Percentiles rank a stretch among this genome's conserved stretches.
Conservation (phyloP, 768 basidiomycete genomes). For the Agaricus blazei region DNA sequence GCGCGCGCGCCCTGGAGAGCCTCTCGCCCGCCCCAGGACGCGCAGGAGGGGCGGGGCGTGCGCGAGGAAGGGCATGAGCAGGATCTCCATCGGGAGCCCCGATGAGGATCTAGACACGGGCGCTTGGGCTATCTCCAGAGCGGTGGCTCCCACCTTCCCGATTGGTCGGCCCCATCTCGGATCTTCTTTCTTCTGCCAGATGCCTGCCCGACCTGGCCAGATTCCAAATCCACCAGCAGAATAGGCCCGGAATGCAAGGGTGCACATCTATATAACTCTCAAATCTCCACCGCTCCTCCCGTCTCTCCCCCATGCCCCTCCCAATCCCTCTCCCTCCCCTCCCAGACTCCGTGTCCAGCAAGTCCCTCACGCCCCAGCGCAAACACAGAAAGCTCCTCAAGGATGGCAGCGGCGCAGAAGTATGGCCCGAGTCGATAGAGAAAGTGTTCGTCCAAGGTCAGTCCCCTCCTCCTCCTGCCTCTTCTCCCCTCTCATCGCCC, state of each 20-base stretch:
- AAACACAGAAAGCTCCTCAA: conserved; percentile 84
- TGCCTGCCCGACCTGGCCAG: conserved; percentile 11
- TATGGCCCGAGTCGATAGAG: conserved; percentile 80
- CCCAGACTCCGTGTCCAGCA: conserved; percentile 18
- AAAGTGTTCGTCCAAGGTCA: conserved; percentile 72
- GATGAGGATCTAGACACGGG: conserved; percentile 9
- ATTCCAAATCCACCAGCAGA: conserved; percentile 19
- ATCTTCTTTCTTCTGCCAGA: conserved; percentile 34
- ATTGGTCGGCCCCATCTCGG: conserved; percentile 37
- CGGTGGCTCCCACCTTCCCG: conserved; percentile 46
- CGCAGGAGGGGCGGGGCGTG: conserved; percentile 10
- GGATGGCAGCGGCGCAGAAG: conserved; percentile 69
- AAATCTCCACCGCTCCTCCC: conserved; percentile 18
- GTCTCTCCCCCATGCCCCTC: conserved; percentile 13
- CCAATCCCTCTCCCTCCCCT: conserved; percentile 22
- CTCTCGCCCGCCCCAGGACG: too few species aligned
- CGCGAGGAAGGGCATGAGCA: conserved; percentile 15
- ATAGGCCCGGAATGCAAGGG: conserved; percentile 19
- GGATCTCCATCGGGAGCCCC: conserved; percentile 22
- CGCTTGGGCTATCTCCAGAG: conserved; percentile 35
- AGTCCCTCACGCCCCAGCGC: conserved; percentile 65
- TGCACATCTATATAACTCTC: conserved; percentile 21
- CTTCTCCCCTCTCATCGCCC: conserved; percentile 2
- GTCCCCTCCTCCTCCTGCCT: conserved; percentile 6
- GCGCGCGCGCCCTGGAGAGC: too few species aligned